Base-by-base conservation (phyloP, 1,139 yeast genomes). In the Nadsonia commutata region DNA sequence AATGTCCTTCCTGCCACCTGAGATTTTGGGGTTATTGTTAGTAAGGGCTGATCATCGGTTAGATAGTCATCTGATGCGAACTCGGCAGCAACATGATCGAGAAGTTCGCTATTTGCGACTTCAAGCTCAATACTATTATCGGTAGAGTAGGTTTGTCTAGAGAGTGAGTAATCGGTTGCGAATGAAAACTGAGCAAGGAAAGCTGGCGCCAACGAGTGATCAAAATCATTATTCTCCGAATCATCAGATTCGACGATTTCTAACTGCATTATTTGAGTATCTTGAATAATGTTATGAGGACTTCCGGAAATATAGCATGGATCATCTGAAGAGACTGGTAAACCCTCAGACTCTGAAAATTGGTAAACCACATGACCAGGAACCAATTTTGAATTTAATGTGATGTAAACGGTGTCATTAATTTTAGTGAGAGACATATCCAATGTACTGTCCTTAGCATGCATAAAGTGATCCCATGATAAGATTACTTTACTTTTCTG, bases 391-490 rank as follows among this genome's bases (percentile, higher is more conserved):
- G 80, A 73, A 45, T 66, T 61, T 0, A 73, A 46, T 16, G 66
- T 46, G 20, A 74, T 68, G 27, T 60, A 46, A 42, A 58, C 63
- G 3, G 54, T 48, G 3, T 52, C 54, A 16, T 54, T 56, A 39
- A 60, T 37, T 13, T 51, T 52, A 4, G 49, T 41, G 1, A 70
- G 60, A 1, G 63, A 48, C 39, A 81, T 48, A 46, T 60, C 64
- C 47, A 78, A 52, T 0, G 86, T 70, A 1, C 74, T 72, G 51
- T 84, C 94, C 0, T 56, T 47, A 9, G 71, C 68, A 39, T 70
- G 68, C 39, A 80, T 59, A 48, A 64, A 71, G 57, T 84, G 94
- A 47, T 78, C 79, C 85, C 88, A 80, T 0, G 86, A 72, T 2
- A 83, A 53, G 7, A 74, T 48, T 46, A 80, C 65, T 36, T 59